A percentile compares a stretch with the other conserved stretches of the same genome.
Evolutionary conservation across 805 yeast genomes (phyloP).

Genomic region (Lachancea mirantina): DNA sequence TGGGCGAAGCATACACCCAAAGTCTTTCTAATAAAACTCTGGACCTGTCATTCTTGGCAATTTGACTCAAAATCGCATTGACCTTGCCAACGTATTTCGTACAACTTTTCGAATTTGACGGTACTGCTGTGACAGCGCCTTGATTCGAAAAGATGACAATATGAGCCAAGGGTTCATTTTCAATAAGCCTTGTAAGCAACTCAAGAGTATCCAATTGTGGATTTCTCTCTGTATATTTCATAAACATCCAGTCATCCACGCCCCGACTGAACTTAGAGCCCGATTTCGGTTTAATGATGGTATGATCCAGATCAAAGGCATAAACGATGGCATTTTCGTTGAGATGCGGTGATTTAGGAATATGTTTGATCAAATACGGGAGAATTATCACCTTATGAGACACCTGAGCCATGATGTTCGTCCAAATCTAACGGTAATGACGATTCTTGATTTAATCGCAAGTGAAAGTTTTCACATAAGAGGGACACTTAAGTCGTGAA

Average conservation of each 20-base stretch:
- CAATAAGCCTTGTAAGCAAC: conserved; percentile 13
- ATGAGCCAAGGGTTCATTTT: conserved; percentile 25
- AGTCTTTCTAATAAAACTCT: conserved; percentile 22
- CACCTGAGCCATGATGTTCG: conserved; percentile 4
- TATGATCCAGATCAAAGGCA: conserved; percentile 82
- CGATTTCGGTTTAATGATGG: conserved; percentile 47
- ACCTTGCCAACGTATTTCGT: conserved; percentile 37
- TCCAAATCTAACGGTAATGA: neutral
- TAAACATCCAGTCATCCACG: conserved; percentile 71
- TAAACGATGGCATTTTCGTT: conserved; percentile 34
- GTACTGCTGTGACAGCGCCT: conserved; percentile 43
- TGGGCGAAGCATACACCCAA: conserved; percentile 61
- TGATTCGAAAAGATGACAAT: conserved; percentile 83
- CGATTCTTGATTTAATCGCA: too few species aligned
- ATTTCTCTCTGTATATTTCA: conserved; percentile 30
- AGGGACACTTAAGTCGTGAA: too few species aligned
- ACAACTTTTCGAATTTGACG: conserved; percentile 28
- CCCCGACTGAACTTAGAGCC: conserved; percentile 51
- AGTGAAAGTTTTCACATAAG: too few species aligned
- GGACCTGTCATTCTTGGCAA: conserved; percentile 22
- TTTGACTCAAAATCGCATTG: conserved; percentile 31
- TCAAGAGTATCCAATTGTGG: conserved; percentile 12
- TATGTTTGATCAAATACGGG: conserved; percentile 39
- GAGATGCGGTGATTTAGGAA: conserved; percentile 26
- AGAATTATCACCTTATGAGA: conserved; percentile 32